Evolutionary conservation across 208 protist genomes (phyloP), one percentile per base, ranked within the genome.

Genomic region (Crithidia acanthocephali): DNA sequence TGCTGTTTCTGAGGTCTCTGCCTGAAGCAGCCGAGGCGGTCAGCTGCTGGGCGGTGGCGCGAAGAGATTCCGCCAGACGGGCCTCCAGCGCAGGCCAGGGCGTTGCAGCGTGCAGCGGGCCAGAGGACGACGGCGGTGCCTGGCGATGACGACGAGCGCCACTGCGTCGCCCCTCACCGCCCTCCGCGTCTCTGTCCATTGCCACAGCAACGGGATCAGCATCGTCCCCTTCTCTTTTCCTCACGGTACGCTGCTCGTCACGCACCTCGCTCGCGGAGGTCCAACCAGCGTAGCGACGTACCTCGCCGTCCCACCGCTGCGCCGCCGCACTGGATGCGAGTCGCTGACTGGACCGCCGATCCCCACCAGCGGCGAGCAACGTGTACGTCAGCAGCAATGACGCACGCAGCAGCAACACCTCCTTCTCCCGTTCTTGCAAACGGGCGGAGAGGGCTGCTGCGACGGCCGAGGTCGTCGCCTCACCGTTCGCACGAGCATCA

Each of bases 321-420:
- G 53, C 53, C 2, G 42, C 30, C 10, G 32, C 47, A 27, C 45
- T 47, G 40, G 51, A 3, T 2, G 22, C 11, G 16, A 61, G 33
- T 18, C 35, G 51, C 40, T 18, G 64, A 7, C 8, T 23, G 23
- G 6, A 40, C n/a, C 6, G 33, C 11, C 13, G 8, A 1, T 60
- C 51, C 30, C 51, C 64, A 30, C 51, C 42, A 2, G 60, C 52
- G 0, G 61, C 59, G 23, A 75, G 42, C 25, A 68, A 40, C 13
- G 52, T 56, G 69, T 75, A 63, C 6, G 61, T 62, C 52, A 75
- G 51, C 28, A 68, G 60, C 0, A 75, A 42, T 1, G 69, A 75
- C 15, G 22, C 44, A 16, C 61, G 69, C 22, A 75, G 61, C 10
- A 64, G 61, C 30, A 75, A 48, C 11, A 56, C 44, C 16, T 68